Conservation (phyloP, 2,329 filamentous ascomycete genomes). For the Teratosphaeria nubilosa region DNA sequence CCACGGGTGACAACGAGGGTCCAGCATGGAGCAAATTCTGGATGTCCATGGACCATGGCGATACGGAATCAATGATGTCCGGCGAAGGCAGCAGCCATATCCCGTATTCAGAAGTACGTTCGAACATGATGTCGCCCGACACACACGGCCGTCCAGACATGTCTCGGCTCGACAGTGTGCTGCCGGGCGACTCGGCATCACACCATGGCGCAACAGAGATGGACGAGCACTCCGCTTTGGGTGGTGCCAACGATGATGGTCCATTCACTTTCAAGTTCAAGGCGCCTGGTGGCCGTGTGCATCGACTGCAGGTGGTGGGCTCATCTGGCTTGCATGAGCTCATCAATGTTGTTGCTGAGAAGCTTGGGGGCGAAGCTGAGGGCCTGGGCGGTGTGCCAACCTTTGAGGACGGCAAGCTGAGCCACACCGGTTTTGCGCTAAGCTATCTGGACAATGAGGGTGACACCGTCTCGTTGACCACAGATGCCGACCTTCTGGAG, state of each 20-base stretch:
- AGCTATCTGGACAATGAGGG: slow-evolving; percentile 97
- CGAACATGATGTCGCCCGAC: slow-evolving; percentile 68
- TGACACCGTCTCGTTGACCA: slow-evolving; percentile 93
- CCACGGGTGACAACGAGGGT: slow-evolving; percentile 76
- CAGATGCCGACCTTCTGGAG: slow-evolving; percentile 84
- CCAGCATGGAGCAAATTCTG: slow-evolving; percentile 99
- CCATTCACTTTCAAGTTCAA: slow-evolving; percentile 99
- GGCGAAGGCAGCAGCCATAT: slow-evolving; percentile 70
- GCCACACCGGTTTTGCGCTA: slow-evolving; percentile 71
- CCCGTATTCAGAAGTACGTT: slow-evolving; percentile 58
- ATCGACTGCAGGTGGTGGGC: slow-evolving; percentile 76
- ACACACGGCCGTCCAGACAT: slow-evolving; percentile 43
- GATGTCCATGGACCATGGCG: slow-evolving; percentile 86
- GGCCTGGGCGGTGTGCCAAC: slow-evolving; percentile 70
- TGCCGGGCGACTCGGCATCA: slow-evolving; percentile 89
- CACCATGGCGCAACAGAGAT: slow-evolving; percentile 70
- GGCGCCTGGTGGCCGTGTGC: slow-evolving; percentile 86
- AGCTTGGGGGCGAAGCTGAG: slow-evolving; percentile 76
- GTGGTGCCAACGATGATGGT: slow-evolving; percentile 53
- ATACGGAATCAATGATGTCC: slow-evolving; percentile 93
- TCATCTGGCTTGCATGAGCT: slow-evolving; percentile 72
- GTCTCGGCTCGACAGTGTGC: slow-evolving; percentile 72
- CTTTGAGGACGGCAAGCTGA: slow-evolving; percentile 70
- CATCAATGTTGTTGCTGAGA: slow-evolving; percentile 65
- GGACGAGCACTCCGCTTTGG: slow-evolving; percentile 56